Percentiles rank a stretch among this genome's conserved stretches.
Conservation (phyloP, 164 flowering plant species). For the Cinnamomum chago region DNA sequence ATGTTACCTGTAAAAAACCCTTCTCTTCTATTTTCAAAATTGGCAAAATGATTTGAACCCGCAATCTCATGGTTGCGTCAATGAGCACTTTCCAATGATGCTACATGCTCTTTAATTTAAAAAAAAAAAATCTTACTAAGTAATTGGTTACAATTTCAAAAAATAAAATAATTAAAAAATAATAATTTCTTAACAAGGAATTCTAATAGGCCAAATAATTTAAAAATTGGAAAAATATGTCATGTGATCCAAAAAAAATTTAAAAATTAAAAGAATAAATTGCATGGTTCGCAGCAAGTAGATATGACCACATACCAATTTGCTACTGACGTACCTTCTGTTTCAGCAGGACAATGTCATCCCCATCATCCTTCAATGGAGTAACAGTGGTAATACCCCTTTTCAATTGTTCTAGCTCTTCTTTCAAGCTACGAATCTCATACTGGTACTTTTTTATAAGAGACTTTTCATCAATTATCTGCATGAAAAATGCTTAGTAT, state of each 20-base stretch:
- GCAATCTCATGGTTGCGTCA: too few species aligned
- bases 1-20: too few species aligned
- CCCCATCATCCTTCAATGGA: conserved; percentile 48
- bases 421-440: conserved; percentile 83
- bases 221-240: not conserved
- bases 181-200: too few species aligned
- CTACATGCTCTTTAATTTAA: too few species aligned
- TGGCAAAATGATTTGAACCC: too few species aligned
- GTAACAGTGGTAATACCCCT: conserved; percentile 64
- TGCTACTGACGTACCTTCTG: conserved; percentile 59
- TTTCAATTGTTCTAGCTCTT: conserved; percentile 82
- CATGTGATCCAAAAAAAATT: not conserved
- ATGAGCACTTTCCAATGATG: too few species aligned
- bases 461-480: conserved; percentile 98
- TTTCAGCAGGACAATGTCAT: conserved; percentile 68
- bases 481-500: conserved; percentile 23
- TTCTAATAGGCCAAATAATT: not conserved
- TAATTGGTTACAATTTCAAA: too few species aligned
- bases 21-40: too few species aligned
- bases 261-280: not conserved
- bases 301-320: not conserved
- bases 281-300: not conserved
- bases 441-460: conserved; percentile 94
- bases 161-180: too few species aligned
- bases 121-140: too few species aligned